Percentiles rank a stretch among this genome's conserved stretches.
Conservation (phyloP, 2,329 filamentous ascomycete species). For the Xylaria sp. region DNA sequence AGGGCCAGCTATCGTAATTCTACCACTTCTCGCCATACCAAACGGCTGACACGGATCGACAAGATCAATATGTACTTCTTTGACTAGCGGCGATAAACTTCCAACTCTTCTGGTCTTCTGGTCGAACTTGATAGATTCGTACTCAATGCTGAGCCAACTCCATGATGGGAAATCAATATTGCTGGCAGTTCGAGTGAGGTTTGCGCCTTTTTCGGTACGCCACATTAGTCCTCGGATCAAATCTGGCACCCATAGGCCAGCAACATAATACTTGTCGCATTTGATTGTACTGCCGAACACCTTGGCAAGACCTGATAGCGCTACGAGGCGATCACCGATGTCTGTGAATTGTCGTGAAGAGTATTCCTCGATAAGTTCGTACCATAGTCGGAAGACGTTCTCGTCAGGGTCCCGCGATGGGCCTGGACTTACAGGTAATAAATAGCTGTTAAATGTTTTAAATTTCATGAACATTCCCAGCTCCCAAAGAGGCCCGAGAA, state of each 20-base stretch:
- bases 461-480: conserved; percentile 1
- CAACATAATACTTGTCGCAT: conserved; percentile 13
- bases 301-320: conserved; percentile 4
- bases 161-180: neutral
- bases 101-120: too few species aligned
- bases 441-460: neutral
- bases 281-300: neutral
- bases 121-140: neutral
- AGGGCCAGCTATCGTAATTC: conserved; percentile 1
- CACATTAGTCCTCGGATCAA: conserved; percentile 8
- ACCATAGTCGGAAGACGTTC: neutral
- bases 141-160: conserved; percentile 2
- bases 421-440: neutral
- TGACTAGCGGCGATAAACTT: neutral
- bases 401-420: neutral
- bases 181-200: neutral
- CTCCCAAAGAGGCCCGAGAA: neutral
- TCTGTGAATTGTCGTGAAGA: conserved; percentile 4
- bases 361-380: conserved; percentile 11
- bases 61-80: conserved; percentile 1
- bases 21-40: conserved; percentile 1
- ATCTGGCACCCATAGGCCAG: conserved; percentile 2
- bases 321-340: conserved; percentile 3
- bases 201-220: neutral
- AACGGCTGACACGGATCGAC: neutral